Evolutionary conservation across 2,329 filamentous ascomycete species (phyloP).

Genomic region (Botryosphaeria agaves): DNA sequence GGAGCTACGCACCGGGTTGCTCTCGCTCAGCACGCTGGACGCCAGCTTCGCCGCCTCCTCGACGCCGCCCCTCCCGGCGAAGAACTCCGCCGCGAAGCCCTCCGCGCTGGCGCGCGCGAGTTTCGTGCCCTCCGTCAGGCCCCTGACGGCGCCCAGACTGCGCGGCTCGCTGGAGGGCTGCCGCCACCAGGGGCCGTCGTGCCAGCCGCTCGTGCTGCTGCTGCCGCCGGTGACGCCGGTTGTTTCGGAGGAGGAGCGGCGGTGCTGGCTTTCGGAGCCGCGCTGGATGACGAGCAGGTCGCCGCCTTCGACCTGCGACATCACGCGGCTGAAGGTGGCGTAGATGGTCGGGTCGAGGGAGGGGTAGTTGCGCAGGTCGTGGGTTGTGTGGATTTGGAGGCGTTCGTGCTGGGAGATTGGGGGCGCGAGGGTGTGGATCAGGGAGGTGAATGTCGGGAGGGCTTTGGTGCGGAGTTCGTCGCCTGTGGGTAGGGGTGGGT

Average conservation of each 20-base stretch:
- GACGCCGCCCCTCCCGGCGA: constrained; percentile 57
- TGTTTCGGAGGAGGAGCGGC: constrained; percentile 42
- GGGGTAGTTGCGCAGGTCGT: constrained; percentile 88
- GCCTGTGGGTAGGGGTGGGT: constrained; percentile 36
- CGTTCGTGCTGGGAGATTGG: constrained; percentile 95
- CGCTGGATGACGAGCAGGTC: constrained; percentile 89
- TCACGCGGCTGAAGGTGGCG: constrained; percentile 80
- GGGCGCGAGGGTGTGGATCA: constrained; percentile 86
- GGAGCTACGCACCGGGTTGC: constrained; percentile 78
- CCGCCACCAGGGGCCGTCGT: constrained; percentile 94
- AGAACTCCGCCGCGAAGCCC: constrained; percentile 73
- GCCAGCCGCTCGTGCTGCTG: constrained; percentile 47
- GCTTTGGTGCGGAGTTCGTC: constrained; percentile 76
- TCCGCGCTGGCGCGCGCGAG: constrained; percentile 81
- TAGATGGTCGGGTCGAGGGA: constrained; percentile 88
- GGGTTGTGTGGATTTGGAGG: constrained; percentile 90
- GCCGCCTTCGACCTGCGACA: constrained; percentile 97
- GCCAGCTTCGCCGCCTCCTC: constrained; percentile 66
- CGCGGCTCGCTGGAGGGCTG: constrained; percentile 49
- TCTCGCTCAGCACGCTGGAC: constrained; percentile 61
- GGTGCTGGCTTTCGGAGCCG: constrained; percentile 65
- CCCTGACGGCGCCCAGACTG: constrained; percentile 63
- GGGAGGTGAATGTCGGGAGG: constrained; percentile 83
- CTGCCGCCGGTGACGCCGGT: constrained; percentile 33
- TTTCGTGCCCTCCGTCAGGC: constrained; percentile 75